Evolutionary conservation across 129 eudicot genomes (phyloP).

Genomic region (Artemisia annua): DNA sequence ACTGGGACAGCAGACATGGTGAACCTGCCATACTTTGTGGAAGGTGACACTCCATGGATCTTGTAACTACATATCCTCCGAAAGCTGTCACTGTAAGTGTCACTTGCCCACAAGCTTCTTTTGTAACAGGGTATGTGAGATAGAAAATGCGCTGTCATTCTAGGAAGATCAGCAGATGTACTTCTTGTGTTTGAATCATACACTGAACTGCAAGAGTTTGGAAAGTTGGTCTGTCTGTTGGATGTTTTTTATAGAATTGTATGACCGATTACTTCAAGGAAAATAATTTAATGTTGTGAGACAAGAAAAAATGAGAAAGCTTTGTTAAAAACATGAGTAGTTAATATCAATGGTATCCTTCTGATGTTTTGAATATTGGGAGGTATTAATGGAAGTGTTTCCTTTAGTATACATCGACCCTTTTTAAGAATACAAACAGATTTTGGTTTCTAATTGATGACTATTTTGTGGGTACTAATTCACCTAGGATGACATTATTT

Average conservation of each 20-base stretch:
- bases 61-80: slow-evolving; percentile 21
- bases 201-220: slow-evolving; percentile 23
- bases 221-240: slow-evolving; percentile 37
- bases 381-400: slow-evolving; percentile 22
- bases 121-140: slow-evolving; percentile 28
- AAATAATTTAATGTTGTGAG: slow-evolving; percentile 26
- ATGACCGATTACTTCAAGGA: slow-evolving; percentile 32
- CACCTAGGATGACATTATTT: neutral
- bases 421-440: slow-evolving; percentile 31
- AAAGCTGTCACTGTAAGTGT: neutral
- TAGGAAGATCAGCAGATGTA: neutral
- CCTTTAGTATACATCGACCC: slow-evolving; percentile 35
- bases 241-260: slow-evolving; percentile 28
- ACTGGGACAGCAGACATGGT: slow-evolving; percentile 20
- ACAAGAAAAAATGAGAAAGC: slow-evolving; percentile 33
- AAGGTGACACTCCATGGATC: slow-evolving; percentile 25
- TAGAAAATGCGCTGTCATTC: slow-evolving; percentile 29
- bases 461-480: slow-evolving; percentile 6
- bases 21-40: slow-evolving; percentile 20
- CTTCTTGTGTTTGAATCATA: neutral
- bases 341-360: slow-evolving; percentile 33
- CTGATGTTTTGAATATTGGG: slow-evolving; percentile 34
- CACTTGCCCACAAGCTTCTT: slow-evolving; percentile 12
- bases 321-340: slow-evolving; percentile 36
- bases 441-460: slow-evolving; percentile 26